Conservation (phyloP, 2,329 filamentous ascomycete genomes). For the Diplodia mutila region DNA sequence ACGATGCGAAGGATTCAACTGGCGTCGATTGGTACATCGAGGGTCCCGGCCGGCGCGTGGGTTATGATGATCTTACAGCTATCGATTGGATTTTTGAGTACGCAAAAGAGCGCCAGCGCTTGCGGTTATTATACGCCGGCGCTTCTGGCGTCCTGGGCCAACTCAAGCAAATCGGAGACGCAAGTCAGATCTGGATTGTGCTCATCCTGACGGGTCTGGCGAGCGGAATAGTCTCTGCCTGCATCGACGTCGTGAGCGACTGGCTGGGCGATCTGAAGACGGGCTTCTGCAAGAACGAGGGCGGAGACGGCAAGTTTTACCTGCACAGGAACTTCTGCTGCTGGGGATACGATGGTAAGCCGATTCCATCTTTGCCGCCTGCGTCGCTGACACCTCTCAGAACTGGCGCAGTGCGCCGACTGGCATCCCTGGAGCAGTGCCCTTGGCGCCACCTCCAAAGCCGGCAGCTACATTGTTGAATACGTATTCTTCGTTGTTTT, state of each 20-base stretch:
- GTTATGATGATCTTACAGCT: conserved; percentile 93
- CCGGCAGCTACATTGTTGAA: conserved; percentile 79
- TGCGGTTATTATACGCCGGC: conserved; percentile 74
- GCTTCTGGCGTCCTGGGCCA: conserved; percentile 71
- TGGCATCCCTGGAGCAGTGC: conserved; percentile 87
- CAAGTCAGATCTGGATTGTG: conserved; percentile 89
- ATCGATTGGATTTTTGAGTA: conserved; percentile 99
- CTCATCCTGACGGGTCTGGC: conserved; percentile 83
- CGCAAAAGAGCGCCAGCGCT: conserved; percentile 87
- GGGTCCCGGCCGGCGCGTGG: conserved; percentile 84
- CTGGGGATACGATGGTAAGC: conserved; percentile 75
- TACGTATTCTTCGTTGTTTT: conserved; percentile 87
- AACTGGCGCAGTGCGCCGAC: conserved; percentile 77
- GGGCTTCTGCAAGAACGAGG: conserved; percentile 78
- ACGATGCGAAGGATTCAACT: conserved; percentile 49
- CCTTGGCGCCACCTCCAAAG: conserved; percentile 66
- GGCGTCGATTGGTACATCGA: conserved; percentile 83
- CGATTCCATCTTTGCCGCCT: background rate
- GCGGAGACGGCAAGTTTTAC: conserved; percentile 85
- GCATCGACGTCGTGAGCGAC: conserved; percentile 86
- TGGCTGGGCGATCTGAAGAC: conserved; percentile 94
- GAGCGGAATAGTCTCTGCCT: conserved; percentile 81
- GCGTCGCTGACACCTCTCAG: conserved; percentile 40
- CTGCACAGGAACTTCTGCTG: conserved; percentile 92
- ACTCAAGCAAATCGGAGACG: conserved; percentile 73